Conservation (phyloP, 2,329 filamentous ascomycete species). For the Neocatenulostroma microsporum region DNA sequence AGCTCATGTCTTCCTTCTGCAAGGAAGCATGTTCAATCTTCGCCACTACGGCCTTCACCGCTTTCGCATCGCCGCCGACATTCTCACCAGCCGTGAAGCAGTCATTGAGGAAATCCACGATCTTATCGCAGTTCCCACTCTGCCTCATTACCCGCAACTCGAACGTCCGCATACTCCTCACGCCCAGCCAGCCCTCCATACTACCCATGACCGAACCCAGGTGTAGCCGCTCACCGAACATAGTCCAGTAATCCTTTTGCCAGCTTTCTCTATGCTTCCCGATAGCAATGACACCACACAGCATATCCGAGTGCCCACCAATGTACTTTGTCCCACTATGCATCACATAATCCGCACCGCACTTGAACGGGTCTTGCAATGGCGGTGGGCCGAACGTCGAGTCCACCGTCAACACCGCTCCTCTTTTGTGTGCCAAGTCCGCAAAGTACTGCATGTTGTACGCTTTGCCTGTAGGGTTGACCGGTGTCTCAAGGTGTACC, state of each 20-base stretch:
- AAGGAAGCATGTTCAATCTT: conserved; percentile 70
- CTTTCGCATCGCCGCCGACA: conserved; percentile 34
- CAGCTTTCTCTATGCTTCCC: conserved; percentile 39
- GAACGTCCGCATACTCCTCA: conserved; percentile 76
- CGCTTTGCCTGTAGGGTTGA: conserved; percentile 83
- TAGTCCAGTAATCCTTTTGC: conserved; percentile 40
- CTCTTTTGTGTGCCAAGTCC: conserved; percentile 59
- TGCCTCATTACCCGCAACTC: conserved; percentile 75
- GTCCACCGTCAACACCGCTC: conserved; percentile 75
- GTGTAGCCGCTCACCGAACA: conserved; percentile 63
- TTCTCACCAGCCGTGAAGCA: conserved; percentile 34
- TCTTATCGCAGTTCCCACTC: conserved; percentile 57
- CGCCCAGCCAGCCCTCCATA: conserved; percentile 85
- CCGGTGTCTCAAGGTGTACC: conserved; percentile 83
- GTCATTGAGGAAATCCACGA: conserved; percentile 64
- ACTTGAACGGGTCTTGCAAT: conserved; percentile 73
- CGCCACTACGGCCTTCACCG: conserved; percentile 49
- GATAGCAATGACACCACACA: conserved; percentile 75
- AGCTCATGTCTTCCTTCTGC: conserved; percentile 58
- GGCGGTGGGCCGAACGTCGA: conserved; percentile 89
- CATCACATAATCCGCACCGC: conserved; percentile 80
- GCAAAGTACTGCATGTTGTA: conserved; percentile 66
- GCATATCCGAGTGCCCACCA: conserved; percentile 87
- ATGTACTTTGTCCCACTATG: conserved; percentile 95
- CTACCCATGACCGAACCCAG: conserved; percentile 81